These are phyloP conservation scores for Jacaranda copaia DNA, from an alignment of 257 asterid species.

Conservation along the genomic window DNA sequence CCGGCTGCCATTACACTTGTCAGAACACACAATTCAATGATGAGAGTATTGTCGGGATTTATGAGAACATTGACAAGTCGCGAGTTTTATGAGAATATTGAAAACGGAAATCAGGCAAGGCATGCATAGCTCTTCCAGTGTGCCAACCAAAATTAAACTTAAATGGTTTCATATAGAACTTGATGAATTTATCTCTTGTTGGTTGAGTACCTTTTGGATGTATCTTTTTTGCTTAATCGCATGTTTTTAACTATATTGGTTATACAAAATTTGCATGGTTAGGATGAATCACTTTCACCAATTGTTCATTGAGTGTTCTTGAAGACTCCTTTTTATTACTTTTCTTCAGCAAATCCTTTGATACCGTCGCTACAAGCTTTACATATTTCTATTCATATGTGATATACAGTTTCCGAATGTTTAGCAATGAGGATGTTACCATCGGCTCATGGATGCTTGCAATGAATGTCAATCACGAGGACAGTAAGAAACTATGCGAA, in stretches of 20 bases:
- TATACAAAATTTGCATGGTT: not conserved
- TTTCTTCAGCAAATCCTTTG: not conserved
- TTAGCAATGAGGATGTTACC: conserved; percentile 98
- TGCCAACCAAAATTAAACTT: no score
- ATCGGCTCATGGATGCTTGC: conserved; percentile 99
- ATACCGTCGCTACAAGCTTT: not conserved
- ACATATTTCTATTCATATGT: conserved; percentile 12
- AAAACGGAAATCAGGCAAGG: no score
- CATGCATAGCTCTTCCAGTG: no score
- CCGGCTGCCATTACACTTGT: no score
- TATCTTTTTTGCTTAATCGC: not conserved
- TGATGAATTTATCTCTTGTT: no score
- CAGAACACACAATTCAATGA: no score
- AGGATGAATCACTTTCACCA: not conserved
- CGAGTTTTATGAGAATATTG: no score
- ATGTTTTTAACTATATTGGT: not conserved
- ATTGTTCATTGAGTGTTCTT: not conserved
- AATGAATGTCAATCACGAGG: conserved; percentile 93
- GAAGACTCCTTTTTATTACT: conserved; percentile 1
- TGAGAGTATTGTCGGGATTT: no score
- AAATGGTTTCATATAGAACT: no score
- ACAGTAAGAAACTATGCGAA: conserved; percentile 68
- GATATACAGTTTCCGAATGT: conserved; percentile 87
- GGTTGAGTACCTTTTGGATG: not conserved
- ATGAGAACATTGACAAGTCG: no score